These are phyloP conservation scores for Phoma sp. DNA, from an alignment of 2,329 filamentous ascomycete genomes.

Conservation along the genomic window DNA sequence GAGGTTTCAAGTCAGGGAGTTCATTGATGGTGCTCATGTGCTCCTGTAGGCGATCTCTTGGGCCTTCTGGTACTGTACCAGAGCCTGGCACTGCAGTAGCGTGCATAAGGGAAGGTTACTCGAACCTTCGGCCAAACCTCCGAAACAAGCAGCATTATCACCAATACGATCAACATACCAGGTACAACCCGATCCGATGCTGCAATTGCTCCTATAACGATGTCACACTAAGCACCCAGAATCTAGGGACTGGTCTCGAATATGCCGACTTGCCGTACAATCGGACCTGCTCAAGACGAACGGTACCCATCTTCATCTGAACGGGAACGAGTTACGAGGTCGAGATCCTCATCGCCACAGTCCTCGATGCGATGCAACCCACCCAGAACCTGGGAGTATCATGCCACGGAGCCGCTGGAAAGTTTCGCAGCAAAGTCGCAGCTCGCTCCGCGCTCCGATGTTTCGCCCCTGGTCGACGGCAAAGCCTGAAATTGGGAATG, in stretches of 20 bases:
- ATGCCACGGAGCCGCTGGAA: not conserved
- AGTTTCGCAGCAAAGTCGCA: not conserved
- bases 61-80: not conserved
- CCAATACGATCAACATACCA: not conserved
- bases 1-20: not conserved
- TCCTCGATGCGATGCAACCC: not conserved
- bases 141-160: not conserved
- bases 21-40: not conserved
- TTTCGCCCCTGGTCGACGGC: not conserved
- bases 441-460: not conserved
- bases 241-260: not conserved
- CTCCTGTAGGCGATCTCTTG: not conserved
- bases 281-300: not conserved
- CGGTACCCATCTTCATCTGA: not conserved
- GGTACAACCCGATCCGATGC: not conserved
- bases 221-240: not conserved
- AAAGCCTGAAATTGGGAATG: not conserved
- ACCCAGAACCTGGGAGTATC: not conserved
- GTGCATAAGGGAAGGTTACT: not conserved
- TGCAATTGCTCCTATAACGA: not conserved
- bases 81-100: constrained; percentile 1
- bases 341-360: not conserved
- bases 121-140: not conserved
- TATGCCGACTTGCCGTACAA: not conserved
- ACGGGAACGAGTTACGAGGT: too few relatives aligned